Conservation (phyloP, 768 basidiomycete species). For the Suillus clintonianus region DNA sequence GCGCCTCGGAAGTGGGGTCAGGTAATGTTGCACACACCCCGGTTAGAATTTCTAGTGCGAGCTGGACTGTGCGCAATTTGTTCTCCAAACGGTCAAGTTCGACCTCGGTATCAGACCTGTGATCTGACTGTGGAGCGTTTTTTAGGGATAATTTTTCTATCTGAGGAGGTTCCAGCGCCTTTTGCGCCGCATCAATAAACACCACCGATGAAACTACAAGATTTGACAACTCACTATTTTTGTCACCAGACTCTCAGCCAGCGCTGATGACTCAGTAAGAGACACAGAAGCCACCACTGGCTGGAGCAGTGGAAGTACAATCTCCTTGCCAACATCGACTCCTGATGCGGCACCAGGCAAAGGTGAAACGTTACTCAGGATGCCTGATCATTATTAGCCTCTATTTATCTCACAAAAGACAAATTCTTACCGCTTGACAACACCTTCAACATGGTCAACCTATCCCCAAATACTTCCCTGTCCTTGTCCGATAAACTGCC, state of each 20-base stretch:
- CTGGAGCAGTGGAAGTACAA: slow-evolving; percentile 69
- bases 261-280: slow-evolving; percentile 48
- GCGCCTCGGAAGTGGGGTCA: slow-evolving; percentile 56
- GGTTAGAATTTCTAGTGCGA: slow-evolving; percentile 87
- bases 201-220: not conserved
- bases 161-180: slow-evolving; percentile 50
- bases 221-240: slow-evolving; percentile 43
- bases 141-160: slow-evolving; percentile 63
- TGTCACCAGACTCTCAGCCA: slow-evolving; percentile 52
- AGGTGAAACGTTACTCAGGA: slow-evolving; percentile 75
- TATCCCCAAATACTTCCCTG: slow-evolving; percentile 49
- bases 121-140: slow-evolving; percentile 72
- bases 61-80: slow-evolving; percentile 69
- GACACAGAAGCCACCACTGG: slow-evolving; percentile 65
- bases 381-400: slow-evolving; percentile 46
- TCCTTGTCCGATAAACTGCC: slow-evolving; percentile 36
- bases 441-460: slow-evolving; percentile 55
- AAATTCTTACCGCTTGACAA: slow-evolving; percentile 64
- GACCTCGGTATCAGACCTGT: slow-evolving; percentile 66
- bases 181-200: slow-evolving; percentile 22
- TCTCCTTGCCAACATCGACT: slow-evolving; percentile 69
- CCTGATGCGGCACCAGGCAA: slow-evolving; percentile 63
- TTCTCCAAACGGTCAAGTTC: slow-evolving; percentile 76
- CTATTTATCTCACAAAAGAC: not conserved
- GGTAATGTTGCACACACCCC: slow-evolving; percentile 87